These are phyloP conservation scores for Neonothopanus nambi DNA, from an alignment of 1,284 basidiomycete genomes.

Conservation along the genomic window DNA sequence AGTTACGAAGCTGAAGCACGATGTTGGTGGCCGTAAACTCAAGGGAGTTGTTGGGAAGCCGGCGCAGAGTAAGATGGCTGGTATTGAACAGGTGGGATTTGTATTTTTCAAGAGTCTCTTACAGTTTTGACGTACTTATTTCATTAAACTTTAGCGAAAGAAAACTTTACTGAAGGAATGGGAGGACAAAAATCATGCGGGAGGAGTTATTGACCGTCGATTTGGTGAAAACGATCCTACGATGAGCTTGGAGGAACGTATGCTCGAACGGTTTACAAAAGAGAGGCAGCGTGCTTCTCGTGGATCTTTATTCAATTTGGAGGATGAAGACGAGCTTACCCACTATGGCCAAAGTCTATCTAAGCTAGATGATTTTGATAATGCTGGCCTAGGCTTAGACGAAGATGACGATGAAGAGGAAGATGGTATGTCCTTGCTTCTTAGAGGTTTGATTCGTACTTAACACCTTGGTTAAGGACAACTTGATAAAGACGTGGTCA, in stretches of 20 bases:
- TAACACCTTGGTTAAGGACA: conserved; percentile 44
- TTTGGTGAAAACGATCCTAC: conserved; percentile 95
- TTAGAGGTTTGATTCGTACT: background rate
- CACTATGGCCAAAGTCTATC: conserved; percentile 91
- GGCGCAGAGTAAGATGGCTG: conserved; percentile 85
- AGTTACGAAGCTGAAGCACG: conserved; percentile 89
- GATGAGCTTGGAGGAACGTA: conserved; percentile 93
- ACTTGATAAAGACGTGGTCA: conserved; percentile 68
- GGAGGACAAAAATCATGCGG: conserved; percentile 75
- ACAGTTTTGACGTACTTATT: conserved; percentile 15
- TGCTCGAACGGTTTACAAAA: conserved; percentile 94
- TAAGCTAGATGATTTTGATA: conserved; percentile 86
- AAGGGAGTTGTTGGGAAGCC: conserved; percentile 86
- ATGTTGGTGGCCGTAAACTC: conserved; percentile 85
- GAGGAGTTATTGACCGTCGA: conserved; percentile 90
- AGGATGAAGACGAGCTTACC: conserved; percentile 88
- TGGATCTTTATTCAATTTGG: conserved; percentile 86
- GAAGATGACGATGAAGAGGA: conserved; percentile 72
- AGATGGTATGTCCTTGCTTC: conserved; percentile 28
- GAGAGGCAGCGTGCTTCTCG: conserved; percentile 84
- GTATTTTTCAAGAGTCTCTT: conserved; percentile 7
- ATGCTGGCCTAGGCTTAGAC: conserved; percentile 70
- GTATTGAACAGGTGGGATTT: conserved; percentile 71
- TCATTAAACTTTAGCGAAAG: conserved; percentile 72
- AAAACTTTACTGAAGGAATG: conserved; percentile 89